Evolutionary conservation across 2,329 filamentous ascomycete species (phyloP).

Genomic region (Colletotrichum echinochloae): DNA sequence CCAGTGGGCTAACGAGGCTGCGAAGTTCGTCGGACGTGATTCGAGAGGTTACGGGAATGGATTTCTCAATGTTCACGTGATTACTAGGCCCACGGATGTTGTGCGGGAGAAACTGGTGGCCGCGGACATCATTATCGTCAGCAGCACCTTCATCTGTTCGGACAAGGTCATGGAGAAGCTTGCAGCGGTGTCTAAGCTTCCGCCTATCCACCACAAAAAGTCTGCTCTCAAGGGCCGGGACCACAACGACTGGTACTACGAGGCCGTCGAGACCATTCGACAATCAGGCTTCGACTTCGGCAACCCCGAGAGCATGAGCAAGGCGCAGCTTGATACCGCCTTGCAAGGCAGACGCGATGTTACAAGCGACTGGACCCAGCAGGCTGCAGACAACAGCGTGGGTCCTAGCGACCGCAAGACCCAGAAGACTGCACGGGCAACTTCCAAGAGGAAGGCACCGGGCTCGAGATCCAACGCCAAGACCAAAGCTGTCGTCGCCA

Average conservation of each 20-base stretch:
- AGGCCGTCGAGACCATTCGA: conserved; percentile 6
- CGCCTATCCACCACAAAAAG: conserved; percentile 15
- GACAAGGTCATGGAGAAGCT: conserved; percentile 24
- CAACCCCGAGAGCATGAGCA: not conserved
- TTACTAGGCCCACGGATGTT: conserved; percentile 41
- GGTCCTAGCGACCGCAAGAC: conserved; percentile 31
- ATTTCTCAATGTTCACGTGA: conserved; percentile 43
- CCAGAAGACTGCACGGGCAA: conserved; percentile 11
- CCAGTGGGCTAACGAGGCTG: conserved; percentile 54
- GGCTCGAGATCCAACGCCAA: not conserved
- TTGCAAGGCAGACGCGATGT: not conserved
- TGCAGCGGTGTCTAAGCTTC: conserved; percentile 29
- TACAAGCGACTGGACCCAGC: not conserved
- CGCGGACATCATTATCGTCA: conserved; percentile 55
- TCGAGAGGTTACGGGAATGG: not conserved
- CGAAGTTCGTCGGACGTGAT: conserved; percentile 48
- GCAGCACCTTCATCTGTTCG: conserved; percentile 28
- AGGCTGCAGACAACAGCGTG: conserved; percentile 7
- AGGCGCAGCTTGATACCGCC: not conserved
- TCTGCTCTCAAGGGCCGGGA: conserved; percentile 4
- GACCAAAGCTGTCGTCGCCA: not conserved
- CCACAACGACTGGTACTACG: conserved; percentile 29
- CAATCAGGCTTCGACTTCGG: conserved; percentile 16
- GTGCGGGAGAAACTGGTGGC: conserved; percentile 41
- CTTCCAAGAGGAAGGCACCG: conserved; percentile 18